Evolutionary conservation across 768 basidiomycete species (phyloP).

Genomic region (Podaxis mareebaensis): DNA sequence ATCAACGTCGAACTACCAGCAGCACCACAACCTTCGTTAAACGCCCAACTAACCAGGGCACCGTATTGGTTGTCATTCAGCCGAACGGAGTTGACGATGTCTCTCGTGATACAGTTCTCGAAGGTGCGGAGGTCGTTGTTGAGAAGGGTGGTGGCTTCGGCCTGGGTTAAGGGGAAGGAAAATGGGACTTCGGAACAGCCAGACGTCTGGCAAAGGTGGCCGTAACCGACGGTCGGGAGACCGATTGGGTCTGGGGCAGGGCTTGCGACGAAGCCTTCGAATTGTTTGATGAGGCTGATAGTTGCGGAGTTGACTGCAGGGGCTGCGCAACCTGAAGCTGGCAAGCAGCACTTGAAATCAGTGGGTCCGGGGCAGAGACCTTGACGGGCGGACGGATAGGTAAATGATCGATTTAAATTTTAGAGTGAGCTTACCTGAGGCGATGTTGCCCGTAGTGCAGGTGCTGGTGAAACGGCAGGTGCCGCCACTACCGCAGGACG

Average conservation of each 20-base stretch:
- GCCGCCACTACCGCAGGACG: constrained; percentile 27
- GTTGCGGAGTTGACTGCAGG: constrained; percentile 31
- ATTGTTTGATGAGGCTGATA: constrained; percentile 29
- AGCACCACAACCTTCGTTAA: constrained; percentile 32
- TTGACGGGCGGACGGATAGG: background rate
- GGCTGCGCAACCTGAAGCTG: constrained; percentile 18
- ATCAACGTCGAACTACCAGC: constrained; percentile 29
- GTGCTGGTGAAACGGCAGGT: constrained; percentile 26
- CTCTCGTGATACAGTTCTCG: constrained; percentile 26
- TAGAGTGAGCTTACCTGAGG: constrained; percentile 19
- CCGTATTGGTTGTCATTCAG: constrained; percentile 36
- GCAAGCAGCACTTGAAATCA: constrained; percentile 28
- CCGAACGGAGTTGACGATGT: constrained; percentile 23
- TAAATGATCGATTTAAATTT: background rate
- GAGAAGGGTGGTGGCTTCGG: constrained; percentile 30
- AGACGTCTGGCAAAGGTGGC: constrained; percentile 31
- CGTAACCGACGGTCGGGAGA: constrained; percentile 37
- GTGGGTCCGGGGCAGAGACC: constrained; percentile 30
- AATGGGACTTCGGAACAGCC: constrained; percentile 36
- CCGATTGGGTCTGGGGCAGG: constrained; percentile 37
- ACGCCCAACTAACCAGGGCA: constrained; percentile 31
- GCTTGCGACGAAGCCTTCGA: constrained; percentile 35
- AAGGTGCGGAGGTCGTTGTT: constrained; percentile 25
- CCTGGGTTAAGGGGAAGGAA: constrained; percentile 33
- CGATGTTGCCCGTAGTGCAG: constrained; percentile 24